These are phyloP conservation scores for Aureobasidium namibiae DNA, from an alignment of 2,329 filamentous ascomycete species.

Conservation along the genomic window DNA sequence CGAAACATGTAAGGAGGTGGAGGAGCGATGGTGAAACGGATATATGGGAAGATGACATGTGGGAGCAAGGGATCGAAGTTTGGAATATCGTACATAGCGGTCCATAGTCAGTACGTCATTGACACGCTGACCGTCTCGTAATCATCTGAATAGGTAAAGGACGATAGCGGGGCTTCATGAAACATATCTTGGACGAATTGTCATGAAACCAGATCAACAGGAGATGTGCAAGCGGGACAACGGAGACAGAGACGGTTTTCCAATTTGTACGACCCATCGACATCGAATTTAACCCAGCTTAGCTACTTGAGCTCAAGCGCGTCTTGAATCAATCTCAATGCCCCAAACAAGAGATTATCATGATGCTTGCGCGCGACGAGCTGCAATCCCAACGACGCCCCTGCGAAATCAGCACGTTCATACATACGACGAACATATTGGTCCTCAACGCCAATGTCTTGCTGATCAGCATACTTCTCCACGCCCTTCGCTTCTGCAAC, in stretches of 20 bases:
- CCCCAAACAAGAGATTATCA: background rate
- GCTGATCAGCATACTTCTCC: background rate
- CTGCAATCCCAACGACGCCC: background rate
- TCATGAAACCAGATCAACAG: no score
- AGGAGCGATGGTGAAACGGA: slow-evolving; percentile 37
- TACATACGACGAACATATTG: background rate
- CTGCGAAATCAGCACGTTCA: background rate
- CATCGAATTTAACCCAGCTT: no score
- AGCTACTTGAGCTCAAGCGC: background rate
- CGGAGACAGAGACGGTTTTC: no score
- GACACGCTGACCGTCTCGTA: no score
- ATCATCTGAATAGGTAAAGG: no score
- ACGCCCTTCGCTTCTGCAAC: background rate
- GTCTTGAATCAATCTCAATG: background rate
- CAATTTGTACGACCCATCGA: no score
- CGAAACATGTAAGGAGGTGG: slow-evolving; percentile 36
- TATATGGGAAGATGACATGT: slow-evolving; percentile 37
- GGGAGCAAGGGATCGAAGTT: slow-evolving; percentile 39
- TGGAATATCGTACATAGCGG: slow-evolving; percentile 30
- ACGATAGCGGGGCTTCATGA: no score
- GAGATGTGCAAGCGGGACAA: no score
- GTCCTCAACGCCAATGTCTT: background rate
- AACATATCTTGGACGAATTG: no score
- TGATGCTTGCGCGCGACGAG: background rate
- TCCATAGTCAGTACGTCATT: background rate